Evolutionary conservation across 805 yeast genomes (phyloP).

Genomic region (Lipomyces starkeyi): DNA sequence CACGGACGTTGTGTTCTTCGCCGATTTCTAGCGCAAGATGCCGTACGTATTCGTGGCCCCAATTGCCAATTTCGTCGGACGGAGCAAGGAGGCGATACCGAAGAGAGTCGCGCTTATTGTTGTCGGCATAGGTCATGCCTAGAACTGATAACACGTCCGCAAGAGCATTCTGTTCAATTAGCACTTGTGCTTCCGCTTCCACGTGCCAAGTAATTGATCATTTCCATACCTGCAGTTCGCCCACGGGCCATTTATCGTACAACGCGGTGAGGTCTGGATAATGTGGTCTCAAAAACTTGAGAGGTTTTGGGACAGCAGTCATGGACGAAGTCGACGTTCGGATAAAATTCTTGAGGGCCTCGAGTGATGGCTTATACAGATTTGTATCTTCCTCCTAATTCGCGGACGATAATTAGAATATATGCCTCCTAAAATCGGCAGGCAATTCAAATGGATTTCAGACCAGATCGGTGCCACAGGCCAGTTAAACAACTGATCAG

Average conservation of each 20-base stretch:
- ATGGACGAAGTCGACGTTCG: constrained; percentile 94
- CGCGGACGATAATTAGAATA: neutral
- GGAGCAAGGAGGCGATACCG: constrained; percentile 74
- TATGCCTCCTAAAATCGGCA: neutral
- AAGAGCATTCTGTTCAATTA: constrained; percentile 50
- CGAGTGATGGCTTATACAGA: constrained; percentile 66
- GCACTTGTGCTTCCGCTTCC: neutral
- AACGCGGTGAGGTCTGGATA: constrained; percentile 70
- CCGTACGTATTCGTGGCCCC: constrained; percentile 99
- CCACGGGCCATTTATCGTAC: constrained; percentile 69
- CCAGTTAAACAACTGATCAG: neutral
- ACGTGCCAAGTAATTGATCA: neutral
- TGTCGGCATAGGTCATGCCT: constrained; percentile 92
- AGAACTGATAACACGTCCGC: constrained; percentile 92
- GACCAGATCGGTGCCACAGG: neutral
- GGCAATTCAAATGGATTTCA: neutral
- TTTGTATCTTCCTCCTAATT: constrained; percentile 47
- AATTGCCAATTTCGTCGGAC: constrained; percentile 67
- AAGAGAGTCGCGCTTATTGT: constrained; percentile 77
- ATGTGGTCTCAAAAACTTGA: constrained; percentile 90
- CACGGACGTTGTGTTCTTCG: constrained; percentile 61
- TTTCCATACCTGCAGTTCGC: constrained; percentile 44
- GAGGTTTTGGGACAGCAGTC: constrained; percentile 99
- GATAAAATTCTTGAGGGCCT: constrained; percentile 74
- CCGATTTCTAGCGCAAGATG: constrained; percentile 96